Conservation (phyloP, 257 asterid species). For the Solanum bulbocastanum region DNA sequence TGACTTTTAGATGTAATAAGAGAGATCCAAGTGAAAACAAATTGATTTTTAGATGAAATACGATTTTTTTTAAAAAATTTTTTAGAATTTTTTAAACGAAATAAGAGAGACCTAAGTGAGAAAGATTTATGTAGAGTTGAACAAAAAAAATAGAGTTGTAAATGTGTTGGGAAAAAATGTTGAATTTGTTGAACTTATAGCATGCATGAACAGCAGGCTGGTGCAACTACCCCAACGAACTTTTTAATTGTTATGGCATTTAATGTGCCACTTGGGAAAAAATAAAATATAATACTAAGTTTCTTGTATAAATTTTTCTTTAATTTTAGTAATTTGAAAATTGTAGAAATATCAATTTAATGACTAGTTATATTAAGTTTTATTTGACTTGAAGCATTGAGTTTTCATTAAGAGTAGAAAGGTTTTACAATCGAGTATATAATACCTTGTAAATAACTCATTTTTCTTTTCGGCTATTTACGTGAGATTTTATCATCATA, state of each 20-base stretch:
- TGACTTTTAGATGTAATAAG: not conserved
- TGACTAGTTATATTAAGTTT: not conserved
- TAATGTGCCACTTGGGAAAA: not conserved
- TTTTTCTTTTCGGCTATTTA: not conserved
- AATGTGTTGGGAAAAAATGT: not conserved
- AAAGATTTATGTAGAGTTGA: not conserved
- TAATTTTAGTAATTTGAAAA: not conserved
- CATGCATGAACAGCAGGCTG: not conserved
- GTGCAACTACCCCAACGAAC: conserved; percentile 12
- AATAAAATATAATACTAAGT: not conserved
- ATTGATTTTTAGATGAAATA: too few relatives aligned
- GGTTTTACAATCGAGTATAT: not conserved
- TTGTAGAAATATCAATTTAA: not conserved
- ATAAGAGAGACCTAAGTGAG: not conserved
- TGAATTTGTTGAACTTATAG: not conserved
- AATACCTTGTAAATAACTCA: not conserved
- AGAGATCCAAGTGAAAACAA: not conserved
- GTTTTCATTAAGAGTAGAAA: not conserved
- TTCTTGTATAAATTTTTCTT: not conserved
- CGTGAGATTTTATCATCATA: not conserved
- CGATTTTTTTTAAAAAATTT: too few relatives aligned
- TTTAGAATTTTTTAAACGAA: too few relatives aligned
- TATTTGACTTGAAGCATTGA: not conserved
- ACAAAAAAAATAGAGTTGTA: not conserved
- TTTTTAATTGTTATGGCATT: conserved; percentile 5